Percentiles rank a stretch among this genome's conserved stretches.
Evolutionary conservation across 169 alveolate genomes (phyloP).

Genomic region (Eimeria necatrix): DNA sequence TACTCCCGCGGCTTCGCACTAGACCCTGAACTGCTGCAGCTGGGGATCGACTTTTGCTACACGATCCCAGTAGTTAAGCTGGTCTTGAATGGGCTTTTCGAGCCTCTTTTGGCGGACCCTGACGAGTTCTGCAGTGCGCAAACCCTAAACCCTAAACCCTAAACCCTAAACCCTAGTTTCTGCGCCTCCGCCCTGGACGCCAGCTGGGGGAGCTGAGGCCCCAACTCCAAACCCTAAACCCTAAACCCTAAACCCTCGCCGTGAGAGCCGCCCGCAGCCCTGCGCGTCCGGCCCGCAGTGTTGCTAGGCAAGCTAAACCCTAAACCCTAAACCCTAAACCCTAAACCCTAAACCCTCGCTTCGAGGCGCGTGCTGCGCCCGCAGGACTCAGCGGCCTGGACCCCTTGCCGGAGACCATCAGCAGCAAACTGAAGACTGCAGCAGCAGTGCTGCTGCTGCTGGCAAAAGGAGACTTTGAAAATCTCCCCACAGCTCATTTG

Average conservation of each 20-base stretch:
- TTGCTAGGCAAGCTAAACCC: no score
- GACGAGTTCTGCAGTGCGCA: background rate
- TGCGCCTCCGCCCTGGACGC: no score
- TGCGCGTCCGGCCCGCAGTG: no score
- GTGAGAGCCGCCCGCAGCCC: no score
- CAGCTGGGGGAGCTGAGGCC: no score
- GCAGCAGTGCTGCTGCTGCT: background rate
- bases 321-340: conserved; percentile 32
- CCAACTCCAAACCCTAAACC: background rate
- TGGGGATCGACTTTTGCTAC: conserved; percentile 60
- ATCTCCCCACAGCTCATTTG: background rate
- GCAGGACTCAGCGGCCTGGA: background rate
- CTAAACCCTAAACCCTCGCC: conserved; percentile 21
- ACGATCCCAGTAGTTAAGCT: conserved; percentile 29
- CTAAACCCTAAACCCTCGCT: conserved; percentile 23
- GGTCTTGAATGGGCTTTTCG: background rate
- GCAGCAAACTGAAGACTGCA: background rate
- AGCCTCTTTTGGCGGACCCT: conserved; percentile 31
- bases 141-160: conserved; percentile 40
- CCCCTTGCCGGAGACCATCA: background rate
- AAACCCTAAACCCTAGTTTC: background rate
- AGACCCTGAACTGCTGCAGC: conserved; percentile 14
- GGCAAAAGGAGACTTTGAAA: background rate
- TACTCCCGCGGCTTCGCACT: conserved; percentile 28
- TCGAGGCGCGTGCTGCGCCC: background rate